Percentiles rank a stretch among this genome's conserved stretches.
Evolutionary conservation across 1,284 basidiomycete genomes (phyloP).

Genomic region (Moesziomyces aphidis): DNA sequence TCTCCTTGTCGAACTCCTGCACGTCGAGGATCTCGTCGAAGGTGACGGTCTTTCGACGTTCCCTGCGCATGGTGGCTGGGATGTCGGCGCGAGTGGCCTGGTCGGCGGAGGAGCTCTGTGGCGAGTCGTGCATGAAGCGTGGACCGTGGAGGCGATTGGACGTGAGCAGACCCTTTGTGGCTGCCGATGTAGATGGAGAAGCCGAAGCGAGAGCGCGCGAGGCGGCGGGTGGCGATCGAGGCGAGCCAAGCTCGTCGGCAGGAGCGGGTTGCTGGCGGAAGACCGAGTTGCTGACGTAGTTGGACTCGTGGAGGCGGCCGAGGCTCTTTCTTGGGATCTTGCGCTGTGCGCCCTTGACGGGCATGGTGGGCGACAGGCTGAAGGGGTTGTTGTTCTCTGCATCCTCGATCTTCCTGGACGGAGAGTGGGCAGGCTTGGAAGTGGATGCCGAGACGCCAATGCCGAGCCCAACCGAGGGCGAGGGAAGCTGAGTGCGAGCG

Average conservation of each 20-base stretch:
- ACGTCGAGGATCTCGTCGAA: conserved; percentile 88
- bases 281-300: conserved; percentile 61
- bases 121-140: conserved; percentile 31
- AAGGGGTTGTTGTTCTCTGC: conserved; percentile 40
- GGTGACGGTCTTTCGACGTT: conserved; percentile 76
- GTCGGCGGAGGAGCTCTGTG: conserved; percentile 8
- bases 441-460: conserved; percentile 42
- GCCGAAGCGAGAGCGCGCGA: conserved; percentile 7
- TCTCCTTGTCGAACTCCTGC: conserved; percentile 73
- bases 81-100: neutral
- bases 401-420: conserved; percentile 10
- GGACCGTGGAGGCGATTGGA: conserved; percentile 86
- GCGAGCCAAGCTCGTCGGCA: conserved; percentile 43
- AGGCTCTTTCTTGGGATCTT: conserved; percentile 54
- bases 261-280: conserved; percentile 74
- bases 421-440: conserved; percentile 1
- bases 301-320: conserved; percentile 44
- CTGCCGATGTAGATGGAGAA: conserved; percentile 2
- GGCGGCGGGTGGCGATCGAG: conserved; percentile 7
- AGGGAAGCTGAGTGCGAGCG: conserved; percentile 10
- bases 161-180: conserved; percentile 78
- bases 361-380: conserved; percentile 24
- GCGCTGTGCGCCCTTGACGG: conserved; percentile 12
- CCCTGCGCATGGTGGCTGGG: conserved; percentile 17
- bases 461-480: conserved; percentile 53